Base-by-base conservation (phyloP, 148 eudicot species). In the Rhododendron molle region DNA sequence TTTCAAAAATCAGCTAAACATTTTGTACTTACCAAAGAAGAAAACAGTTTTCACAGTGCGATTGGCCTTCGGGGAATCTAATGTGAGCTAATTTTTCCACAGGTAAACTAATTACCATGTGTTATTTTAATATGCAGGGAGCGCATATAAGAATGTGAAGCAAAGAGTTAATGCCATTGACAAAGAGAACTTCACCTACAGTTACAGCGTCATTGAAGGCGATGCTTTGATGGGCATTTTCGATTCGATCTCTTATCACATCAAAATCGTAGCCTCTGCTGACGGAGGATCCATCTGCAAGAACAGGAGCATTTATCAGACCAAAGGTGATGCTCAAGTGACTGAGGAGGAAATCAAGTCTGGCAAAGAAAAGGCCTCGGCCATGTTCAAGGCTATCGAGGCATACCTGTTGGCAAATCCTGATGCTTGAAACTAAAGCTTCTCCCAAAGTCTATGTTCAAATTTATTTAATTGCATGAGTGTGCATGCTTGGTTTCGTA, bases 171-270 rank as follows among this genome's bases (percentile, higher is more conserved):
- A 69, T 69, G 74, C 36, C 74, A 13, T 69, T 28, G 74, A 69
- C 74, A 69, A 69, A 4, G 74, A 69, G 74, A 69, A 69, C 74
- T 69, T 69, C 74, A 69, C 74, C 15, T 69, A 69, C 74, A 69
- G 74, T 12, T 69, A 28, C 36, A 69, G 74, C 32, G 14, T 69
- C 15, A 69, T 69, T 0, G 74, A 69, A 69, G 74, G 74, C 6
- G 74, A 69, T 28, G 74, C 74, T 28, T 69, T 69, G 74, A 28
- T 12, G 74, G 74, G 60, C 60, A 4, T 54, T 12, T 69, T 69
- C 36, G 74, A 69, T 26, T 69, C 74, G 15, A 69, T 69, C 74
- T 28, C 74, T 69, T 69, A 69, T 13, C 74, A 69, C 74, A 69
- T 3, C 36, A 69, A 69, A 34, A 12, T 69, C 36, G 74, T 69